Conservation (phyloP, 495 filamentous ascomycete species). For the Eremomyces bilateralis region DNA sequence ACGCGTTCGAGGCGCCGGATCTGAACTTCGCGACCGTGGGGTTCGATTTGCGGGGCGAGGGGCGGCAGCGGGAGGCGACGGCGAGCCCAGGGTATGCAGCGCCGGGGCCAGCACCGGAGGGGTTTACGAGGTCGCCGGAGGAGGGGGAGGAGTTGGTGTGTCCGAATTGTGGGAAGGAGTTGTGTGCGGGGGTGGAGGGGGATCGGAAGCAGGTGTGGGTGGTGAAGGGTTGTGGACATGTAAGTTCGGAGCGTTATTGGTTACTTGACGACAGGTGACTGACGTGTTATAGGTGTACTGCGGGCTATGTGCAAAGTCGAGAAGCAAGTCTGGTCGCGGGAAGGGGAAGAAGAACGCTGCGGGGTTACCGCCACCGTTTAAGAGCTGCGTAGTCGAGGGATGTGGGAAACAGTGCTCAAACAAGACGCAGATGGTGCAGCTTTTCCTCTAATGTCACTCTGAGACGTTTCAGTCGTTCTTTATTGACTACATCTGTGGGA, state of each 20-base stretch:
- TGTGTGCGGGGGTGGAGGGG: constrained; percentile 35
- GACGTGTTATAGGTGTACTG: constrained; percentile 42
- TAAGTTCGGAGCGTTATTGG: constrained; percentile 21
- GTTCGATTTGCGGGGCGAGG: constrained; percentile 9
- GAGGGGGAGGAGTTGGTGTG: constrained; percentile 47
- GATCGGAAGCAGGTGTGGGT: constrained; percentile 50
- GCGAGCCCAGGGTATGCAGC: constrained; percentile 27
- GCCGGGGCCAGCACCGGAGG: constrained; percentile 32
- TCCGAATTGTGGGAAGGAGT: constrained; percentile 48
- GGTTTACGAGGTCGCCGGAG: constrained; percentile 40
- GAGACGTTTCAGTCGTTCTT: too few species aligned
- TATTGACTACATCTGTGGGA: too few species aligned
- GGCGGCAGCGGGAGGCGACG: constrained; percentile 1
- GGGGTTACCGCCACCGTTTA: constrained; percentile 11
- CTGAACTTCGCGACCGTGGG: constrained; percentile 9
- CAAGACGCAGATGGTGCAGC: constrained; percentile 15
- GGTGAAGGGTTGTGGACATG: constrained; percentile 53
- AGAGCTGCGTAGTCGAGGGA: constrained; percentile 17
- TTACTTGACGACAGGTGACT: neutral
- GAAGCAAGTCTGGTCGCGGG: constrained; percentile 10
- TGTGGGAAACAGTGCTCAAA: constrained; percentile 12
- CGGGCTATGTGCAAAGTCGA: constrained; percentile 38
- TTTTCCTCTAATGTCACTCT: constrained; percentile 20
- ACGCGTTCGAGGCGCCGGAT: too few species aligned
- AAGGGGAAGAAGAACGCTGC: constrained; percentile 12